Evolutionary conservation across 495 filamentous ascomycete genomes (phyloP), one percentile per base, ranked within the genome.

Genomic region (Neurospora sp.): DNA sequence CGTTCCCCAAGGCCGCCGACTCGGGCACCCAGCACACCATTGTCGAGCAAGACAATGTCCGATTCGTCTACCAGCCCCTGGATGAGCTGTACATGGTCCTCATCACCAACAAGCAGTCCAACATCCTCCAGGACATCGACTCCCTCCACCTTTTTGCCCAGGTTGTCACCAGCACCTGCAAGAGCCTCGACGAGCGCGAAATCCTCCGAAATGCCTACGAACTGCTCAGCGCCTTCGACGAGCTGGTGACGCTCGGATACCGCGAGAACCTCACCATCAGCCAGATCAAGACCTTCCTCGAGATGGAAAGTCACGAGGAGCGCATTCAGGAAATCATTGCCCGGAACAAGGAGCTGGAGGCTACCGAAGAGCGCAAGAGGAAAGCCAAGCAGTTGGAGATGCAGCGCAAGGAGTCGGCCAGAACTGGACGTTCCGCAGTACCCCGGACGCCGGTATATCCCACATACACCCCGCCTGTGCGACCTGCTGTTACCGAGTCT

Each of bases 21-120:
- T 92, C 92, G 16, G 92, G 93, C 61, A 96, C 94, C 69, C 96
- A 99, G 80, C 96, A 99, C 81, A 99, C 96, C 8, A 99, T 93
- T 16, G 94, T 97, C 70, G 96, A 99, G 82, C 95, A 97, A 81
- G 96, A 99, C 86, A 98, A 97, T 87, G 96, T 99, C 76, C 96
- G 96, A 81, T 99, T 97, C 80, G 96, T 98, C 70, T 99, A 99
- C 86, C 96, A 99, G 82, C 96, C 96, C 73, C 87, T 99, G 71
- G 96, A 99, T 82, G 96, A 98, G 85, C 89, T 99, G 73, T 99
- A 98, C 87, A 97, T 99, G 88, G 94, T 99, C 71, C 90, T 99
- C 74, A 98, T 99, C 82, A 99, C 96, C 84, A 98, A 98, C 86
- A 93, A 93, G 72, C 95, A 98, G 87, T 97, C 94, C 77, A 99